Conservation (phyloP, 2,329 filamentous ascomycete genomes). For the Penicillium sumatraense region DNA sequence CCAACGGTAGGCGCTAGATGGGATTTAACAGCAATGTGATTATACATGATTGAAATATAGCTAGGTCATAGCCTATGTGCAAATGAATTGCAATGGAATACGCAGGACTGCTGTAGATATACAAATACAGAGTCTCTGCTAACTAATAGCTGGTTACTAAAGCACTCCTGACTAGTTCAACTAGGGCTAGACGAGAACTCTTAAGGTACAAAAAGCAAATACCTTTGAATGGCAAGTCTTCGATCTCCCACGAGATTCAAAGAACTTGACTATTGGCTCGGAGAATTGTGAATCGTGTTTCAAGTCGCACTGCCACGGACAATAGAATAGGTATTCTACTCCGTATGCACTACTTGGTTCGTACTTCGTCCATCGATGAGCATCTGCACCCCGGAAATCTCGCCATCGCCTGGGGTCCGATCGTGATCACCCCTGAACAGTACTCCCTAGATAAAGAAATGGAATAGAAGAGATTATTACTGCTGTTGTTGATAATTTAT, state of each 20-base stretch:
- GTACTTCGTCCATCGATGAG: neutral
- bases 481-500: too few species aligned
- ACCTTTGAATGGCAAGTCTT: too few species aligned
- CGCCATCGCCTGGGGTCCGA: neutral
- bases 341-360: too few species aligned
- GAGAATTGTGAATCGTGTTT: neutral
- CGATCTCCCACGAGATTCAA: neutral
- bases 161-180: too few species aligned
- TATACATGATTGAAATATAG: neutral
- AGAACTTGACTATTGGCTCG: neutral
- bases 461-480: too few species aligned
- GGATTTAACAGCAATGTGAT: neutral
- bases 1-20: neutral
- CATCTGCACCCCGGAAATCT: neutral
- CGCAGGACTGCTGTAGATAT: slow-evolving; percentile 3
- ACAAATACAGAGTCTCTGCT: too few species aligned
- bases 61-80: neutral
- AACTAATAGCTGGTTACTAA: too few species aligned
- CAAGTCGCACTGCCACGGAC: neutral
- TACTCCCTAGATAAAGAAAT: too few species aligned
- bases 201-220: slow-evolving; percentile 4
- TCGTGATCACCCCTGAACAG: too few species aligned
- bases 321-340: neutral
- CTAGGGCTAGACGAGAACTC: too few species aligned
- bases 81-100: too few species aligned